Percentiles rank a stretch among this genome's conserved stretches.
phyloP scores from a whole-genome alignment of 2,329 filamentous ascomycete genomes.

The Talaromyces sp. region DNA sequence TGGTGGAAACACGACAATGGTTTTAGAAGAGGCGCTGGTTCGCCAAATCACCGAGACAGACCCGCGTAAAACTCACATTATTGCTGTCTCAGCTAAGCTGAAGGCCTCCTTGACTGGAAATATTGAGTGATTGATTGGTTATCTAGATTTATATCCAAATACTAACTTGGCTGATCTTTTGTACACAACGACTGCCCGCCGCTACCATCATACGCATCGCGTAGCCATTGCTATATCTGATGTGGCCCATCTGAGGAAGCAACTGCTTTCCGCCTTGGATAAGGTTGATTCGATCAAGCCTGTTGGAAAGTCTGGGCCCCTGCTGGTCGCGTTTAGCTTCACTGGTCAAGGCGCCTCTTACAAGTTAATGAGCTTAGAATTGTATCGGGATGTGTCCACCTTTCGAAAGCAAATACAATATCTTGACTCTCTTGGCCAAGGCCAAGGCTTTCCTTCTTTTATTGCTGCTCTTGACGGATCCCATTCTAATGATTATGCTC shows the following conservation, averaged over 20 bases:
- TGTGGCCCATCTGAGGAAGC: conserved; percentile 20
- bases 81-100: conserved; percentile 54
- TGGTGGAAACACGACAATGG: conserved; percentile 54
- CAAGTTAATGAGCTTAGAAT: conserved; percentile 21
- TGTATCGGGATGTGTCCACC: conserved; percentile 20
- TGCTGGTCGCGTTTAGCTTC: conserved; percentile 30
- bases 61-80: conserved; percentile 50
- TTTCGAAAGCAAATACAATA: conserved; percentile 29
- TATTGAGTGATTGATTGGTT: conserved; percentile 24
- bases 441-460: conserved; percentile 30
- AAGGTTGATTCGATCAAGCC: background rate
- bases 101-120: conserved; percentile 44
- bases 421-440: conserved; percentile 25
- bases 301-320: conserved; percentile 1
- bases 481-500: background rate
- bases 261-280: background rate
- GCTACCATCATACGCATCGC: conserved; percentile 39
- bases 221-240: conserved; percentile 5
- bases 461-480: conserved; percentile 21
- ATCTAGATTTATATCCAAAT: conserved; percentile 27
- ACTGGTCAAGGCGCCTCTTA: conserved; percentile 30
- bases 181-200: conserved; percentile 61
- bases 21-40: conserved; percentile 36
- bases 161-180: conserved; percentile 52
- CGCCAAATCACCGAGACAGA: conserved; percentile 37